These are phyloP conservation scores for Aspergillus sp. DNA, from an alignment of 2,329 filamentous ascomycete genomes.

Conservation along the genomic window DNA sequence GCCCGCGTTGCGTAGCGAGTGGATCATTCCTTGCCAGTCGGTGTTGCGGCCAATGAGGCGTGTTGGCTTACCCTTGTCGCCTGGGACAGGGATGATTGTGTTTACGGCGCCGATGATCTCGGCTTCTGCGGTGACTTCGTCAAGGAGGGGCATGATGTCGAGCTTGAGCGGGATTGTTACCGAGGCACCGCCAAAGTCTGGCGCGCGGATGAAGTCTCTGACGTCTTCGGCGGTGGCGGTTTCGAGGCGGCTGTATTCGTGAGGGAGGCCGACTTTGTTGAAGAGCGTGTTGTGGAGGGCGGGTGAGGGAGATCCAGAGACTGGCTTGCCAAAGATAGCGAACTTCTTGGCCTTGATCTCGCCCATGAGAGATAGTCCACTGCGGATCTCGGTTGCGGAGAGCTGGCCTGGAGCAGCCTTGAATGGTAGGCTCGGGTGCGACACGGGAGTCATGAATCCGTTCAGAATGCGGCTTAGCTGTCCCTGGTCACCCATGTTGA, in stretches of 20 bases:
- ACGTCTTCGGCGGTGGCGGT: conserved; percentile 66
- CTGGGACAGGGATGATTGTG: conserved; percentile 71
- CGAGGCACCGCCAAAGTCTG: conserved; percentile 86
- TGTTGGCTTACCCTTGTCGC: conserved; percentile 42
- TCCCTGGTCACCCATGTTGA: conserved; percentile 90
- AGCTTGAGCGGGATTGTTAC: conserved; percentile 95
- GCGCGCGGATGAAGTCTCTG: conserved; percentile 62
- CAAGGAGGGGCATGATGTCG: conserved; percentile 77
- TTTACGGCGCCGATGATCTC: conserved; percentile 88
- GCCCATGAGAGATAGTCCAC: conserved; percentile 74
- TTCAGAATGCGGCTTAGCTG: conserved; percentile 91
- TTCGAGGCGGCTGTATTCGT: conserved; percentile 75
- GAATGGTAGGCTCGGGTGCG: conserved; percentile 83
- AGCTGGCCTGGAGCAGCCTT: conserved; percentile 93
- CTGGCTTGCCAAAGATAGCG: conserved; percentile 84
- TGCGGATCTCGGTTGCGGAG: conserved; percentile 83
- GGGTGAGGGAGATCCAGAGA: conserved; percentile 79
- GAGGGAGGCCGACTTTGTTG: conserved; percentile 72
- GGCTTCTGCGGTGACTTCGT: conserved; percentile 77
- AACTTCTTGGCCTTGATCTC: conserved; percentile 75
- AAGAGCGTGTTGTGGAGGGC: conserved; percentile 89
- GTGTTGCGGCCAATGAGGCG: conserved; percentile 85
- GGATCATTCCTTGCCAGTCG: conserved; percentile 90
- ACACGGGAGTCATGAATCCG: conserved; percentile 90
- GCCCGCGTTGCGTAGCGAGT: conserved; percentile 70